Evolutionary conservation across 441 rosid genomes (phyloP).

Genomic region (Melastoma candidum): DNA sequence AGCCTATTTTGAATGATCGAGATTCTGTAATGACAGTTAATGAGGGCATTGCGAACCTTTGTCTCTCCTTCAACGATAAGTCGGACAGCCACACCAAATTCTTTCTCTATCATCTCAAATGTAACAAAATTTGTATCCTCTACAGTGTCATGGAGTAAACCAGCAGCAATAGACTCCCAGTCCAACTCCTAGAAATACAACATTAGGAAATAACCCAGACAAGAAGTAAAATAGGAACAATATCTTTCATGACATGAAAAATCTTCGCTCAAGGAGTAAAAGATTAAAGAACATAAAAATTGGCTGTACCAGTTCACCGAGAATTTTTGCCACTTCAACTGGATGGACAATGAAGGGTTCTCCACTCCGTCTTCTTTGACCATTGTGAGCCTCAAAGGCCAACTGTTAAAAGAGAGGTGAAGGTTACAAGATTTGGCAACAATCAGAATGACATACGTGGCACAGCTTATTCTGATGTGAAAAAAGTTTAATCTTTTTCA

Average conservation of each 20-base stretch:
- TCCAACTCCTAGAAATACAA: conserved; percentile 63
- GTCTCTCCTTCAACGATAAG: conserved; percentile 98
- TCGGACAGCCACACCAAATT: conserved; percentile 83
- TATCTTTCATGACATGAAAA: conserved; percentile 10
- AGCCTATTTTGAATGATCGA: conserved; percentile 8
- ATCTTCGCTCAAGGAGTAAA: conserved; percentile 3
- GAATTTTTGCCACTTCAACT: conserved; percentile 86
- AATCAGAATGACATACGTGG: conserved; percentile 12
- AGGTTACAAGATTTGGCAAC: conserved; percentile 16
- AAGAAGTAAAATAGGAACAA: too few species aligned
- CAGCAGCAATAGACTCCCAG: conserved; percentile 98
- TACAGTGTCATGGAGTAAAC: conserved; percentile 94
- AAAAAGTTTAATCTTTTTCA: conserved; percentile 6
- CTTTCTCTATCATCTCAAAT: conserved; percentile 86
- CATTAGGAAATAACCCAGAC: too few species aligned
- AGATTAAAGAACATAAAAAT: conserved; percentile 20
- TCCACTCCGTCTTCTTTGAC: conserved; percentile 89
- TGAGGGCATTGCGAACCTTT: conserved; percentile 40
- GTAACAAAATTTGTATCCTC: conserved; percentile 95
- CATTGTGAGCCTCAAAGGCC: conserved; percentile 92
- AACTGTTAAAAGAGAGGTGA: conserved; percentile 47
- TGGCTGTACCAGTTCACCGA: conserved; percentile 77
- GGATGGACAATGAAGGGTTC: conserved; percentile 93
- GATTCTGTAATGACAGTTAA: neutral
- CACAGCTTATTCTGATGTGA: neutral